phyloP scores from a whole-genome alignment of 2,329 filamentous ascomycete genomes.

The Colletotrichum endophyticum region DNA sequence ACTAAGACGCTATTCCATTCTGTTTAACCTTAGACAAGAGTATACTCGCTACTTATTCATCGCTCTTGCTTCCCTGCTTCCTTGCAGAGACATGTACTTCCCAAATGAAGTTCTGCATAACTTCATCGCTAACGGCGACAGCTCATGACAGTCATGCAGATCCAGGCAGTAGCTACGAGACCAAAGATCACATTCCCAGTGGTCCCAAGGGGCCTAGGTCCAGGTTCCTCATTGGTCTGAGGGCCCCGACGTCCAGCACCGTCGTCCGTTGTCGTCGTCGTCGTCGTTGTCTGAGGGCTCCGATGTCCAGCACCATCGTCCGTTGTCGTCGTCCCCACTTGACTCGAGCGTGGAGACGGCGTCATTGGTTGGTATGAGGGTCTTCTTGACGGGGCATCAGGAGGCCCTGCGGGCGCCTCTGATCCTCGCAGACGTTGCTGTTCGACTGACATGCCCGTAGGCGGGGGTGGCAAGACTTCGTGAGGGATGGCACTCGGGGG shows the following conservation, averaged over 20 bases:
- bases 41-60: neutral
- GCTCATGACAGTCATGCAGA: neutral
- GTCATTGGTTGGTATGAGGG: neutral
- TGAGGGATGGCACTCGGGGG: neutral
- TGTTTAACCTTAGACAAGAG: neutral
- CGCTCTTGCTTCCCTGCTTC: neutral
- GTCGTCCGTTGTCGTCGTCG: neutral
- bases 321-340: neutral
- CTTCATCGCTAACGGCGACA: neutral
- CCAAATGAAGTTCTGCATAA: neutral
- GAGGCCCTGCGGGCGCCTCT: neutral
- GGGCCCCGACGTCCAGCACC: neutral
- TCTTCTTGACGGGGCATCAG: neutral
- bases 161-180: neutral
- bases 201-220: neutral
- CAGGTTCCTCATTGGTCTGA: neutral
- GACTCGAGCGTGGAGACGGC: neutral
- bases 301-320: neutral
- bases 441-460: neutral
- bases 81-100: neutral
- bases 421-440: neutral
- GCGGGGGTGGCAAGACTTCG: neutral
- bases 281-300: neutral
- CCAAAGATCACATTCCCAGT: neutral
- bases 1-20: neutral